Evolutionary conservation across 2,329 filamentous ascomycete genomes (phyloP), one percentile per base, ranked within the genome.

Genomic region (Botrytis pseudocinerea): DNA sequence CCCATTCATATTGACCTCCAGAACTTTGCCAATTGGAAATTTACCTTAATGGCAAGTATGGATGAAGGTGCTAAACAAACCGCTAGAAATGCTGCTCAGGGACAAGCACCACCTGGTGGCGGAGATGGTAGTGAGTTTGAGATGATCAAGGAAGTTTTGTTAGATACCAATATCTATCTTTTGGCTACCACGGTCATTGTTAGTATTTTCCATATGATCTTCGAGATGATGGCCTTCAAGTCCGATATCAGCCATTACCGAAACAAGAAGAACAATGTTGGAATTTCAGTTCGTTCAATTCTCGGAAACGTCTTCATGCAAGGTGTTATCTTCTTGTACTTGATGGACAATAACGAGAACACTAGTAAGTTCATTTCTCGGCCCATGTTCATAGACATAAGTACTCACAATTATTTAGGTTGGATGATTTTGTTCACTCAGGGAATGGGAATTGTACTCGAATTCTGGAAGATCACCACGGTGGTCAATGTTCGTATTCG

Each of bases 261-360:
- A 81, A 98, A 98, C 86, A 99, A 99, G 91, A 99, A 99, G 87
- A 97, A 98, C 85, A 96, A 97, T 74, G 93, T 99, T 42, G 96
- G 96, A 76, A 97, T 97, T 63, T 98, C 95, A 1, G 92, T 99
- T 74, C 94, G 96, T 73, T 97, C 95, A 46, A 99, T 99, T 80
- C 86, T 99, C 73, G 94, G 93, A 81, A 99, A 98, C 80, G 95
- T 98, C 75, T 95, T 98, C 82, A 99, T 99, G 96, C 96, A 99
- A 83, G 83, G 88, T 10, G 88, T 98, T 80, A 98, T 99, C 83
- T 97, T 99, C 88, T 87, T 99, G 63, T 99, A 99, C 83, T 88
- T 99, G 44, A 85, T 99, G 79, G 96, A 99, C 85, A 98, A 99
- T 85, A 97, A 94, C 77, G 94, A 98, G 73, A 97, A 96, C 82